Conservation (phyloP, 2,329 filamentous ascomycete genomes). For the Hypoxylon sp. region DNA sequence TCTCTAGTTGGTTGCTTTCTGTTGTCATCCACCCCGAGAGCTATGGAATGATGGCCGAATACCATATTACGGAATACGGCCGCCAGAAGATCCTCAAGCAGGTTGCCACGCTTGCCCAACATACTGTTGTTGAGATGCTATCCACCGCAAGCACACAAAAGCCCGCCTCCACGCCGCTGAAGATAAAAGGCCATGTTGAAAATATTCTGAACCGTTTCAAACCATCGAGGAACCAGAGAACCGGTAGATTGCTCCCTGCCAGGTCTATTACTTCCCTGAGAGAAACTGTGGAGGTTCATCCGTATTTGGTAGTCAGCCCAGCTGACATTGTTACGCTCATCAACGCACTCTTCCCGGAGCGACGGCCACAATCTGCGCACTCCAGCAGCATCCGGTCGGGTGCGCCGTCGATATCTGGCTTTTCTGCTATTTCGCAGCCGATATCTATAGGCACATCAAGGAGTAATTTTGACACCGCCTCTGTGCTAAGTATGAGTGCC, state of each 20-base stretch:
- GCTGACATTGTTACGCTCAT: conserved; percentile 82
- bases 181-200: conserved; percentile 74
- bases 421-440: conserved; percentile 71
- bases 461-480: conserved; percentile 70
- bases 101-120: conserved; percentile 81
- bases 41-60: conserved; percentile 80
- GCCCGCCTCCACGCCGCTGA: conserved; percentile 67
- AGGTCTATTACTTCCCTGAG: conserved; percentile 76
- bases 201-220: conserved; percentile 73
- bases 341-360: conserved; percentile 83
- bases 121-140: conserved; percentile 79
- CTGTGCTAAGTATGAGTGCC: conserved; percentile 75
- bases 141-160: conserved; percentile 67
- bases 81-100: conserved; percentile 83
- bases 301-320: conserved; percentile 81
- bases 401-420: conserved; percentile 73
- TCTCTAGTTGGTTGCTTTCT: conserved; percentile 84
- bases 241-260: conserved; percentile 71
- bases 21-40: conserved; percentile 90
- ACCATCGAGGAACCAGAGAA: conserved; percentile 58
- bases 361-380: conserved; percentile 68
- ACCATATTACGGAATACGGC: conserved; percentile 91
- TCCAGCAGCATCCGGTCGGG: conserved; percentile 71
- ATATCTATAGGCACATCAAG: conserved; percentile 68
- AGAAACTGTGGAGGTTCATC: conserved; percentile 81